A percentile compares a stretch with the other conserved stretches of the same genome.
These are phyloP conservation scores for Debaryomyces udenii DNA, from an alignment of 1,139 yeast genomes.

Conservation along the genomic window DNA sequence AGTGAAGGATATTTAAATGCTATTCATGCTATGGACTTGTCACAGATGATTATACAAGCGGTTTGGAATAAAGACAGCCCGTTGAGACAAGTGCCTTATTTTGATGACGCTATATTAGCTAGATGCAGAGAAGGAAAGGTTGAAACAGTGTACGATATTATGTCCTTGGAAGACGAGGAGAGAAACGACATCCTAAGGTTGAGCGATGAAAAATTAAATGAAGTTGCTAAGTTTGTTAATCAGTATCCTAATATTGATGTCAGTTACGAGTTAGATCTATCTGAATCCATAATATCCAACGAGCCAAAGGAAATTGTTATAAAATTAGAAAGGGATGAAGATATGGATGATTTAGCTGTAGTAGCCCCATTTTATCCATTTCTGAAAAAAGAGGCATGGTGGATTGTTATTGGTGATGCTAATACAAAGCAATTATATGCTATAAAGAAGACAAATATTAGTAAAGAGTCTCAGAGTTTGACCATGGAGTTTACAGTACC, in stretches of 20 bases:
- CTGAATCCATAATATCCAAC: slow-evolving; percentile 38
- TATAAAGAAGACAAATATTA: slow-evolving; percentile 64
- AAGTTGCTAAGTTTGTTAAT: slow-evolving; percentile 87
- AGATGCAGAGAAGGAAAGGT: slow-evolving; percentile 61
- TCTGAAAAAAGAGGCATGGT: slow-evolving; percentile 78
- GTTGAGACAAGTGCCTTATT: slow-evolving; percentile 78
- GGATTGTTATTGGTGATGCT: slow-evolving; percentile 80
- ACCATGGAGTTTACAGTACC: slow-evolving; percentile 62
- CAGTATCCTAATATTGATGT: slow-evolving; percentile 86
- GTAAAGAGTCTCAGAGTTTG: slow-evolving; percentile 55
- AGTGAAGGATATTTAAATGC: slow-evolving; percentile 83
- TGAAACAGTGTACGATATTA: slow-evolving; percentile 77
- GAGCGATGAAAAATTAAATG: slow-evolving; percentile 49
- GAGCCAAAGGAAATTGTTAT: slow-evolving; percentile 54
- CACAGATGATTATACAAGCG: slow-evolving; percentile 89
- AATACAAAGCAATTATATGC: slow-evolving; percentile 66
- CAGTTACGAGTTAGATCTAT: slow-evolving; percentile 50
- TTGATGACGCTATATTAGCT: slow-evolving; percentile 53
- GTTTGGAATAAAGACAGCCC: slow-evolving; percentile 83
- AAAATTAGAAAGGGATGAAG: slow-evolving; percentile 71
- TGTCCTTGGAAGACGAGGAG: slow-evolving; percentile 81
- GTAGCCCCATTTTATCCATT: slow-evolving; percentile 59
- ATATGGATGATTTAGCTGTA: slow-evolving; percentile 66
- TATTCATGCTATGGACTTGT: slow-evolving; percentile 79
- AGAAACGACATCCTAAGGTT: slow-evolving; percentile 66